A percentile compares a stretch with the other conserved stretches of the same genome.
These are phyloP conservation scores for Gigaspora rosea DNA, from an alignment of 192 early-diverging fungal species.

Conservation along the genomic window DNA sequence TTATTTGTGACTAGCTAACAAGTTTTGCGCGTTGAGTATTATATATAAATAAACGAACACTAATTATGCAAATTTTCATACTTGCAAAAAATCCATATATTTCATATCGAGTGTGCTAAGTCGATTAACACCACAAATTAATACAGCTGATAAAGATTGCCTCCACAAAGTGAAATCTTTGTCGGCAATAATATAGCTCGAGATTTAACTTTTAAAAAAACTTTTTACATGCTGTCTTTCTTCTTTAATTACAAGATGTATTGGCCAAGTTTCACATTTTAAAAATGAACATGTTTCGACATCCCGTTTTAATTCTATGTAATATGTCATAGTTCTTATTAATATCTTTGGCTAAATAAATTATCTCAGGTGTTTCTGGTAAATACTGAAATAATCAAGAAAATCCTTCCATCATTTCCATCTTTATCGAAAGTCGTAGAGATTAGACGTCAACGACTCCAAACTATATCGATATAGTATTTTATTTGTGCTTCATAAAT, in stretches of 20 bases:
- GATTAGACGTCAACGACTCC: too few species aligned
- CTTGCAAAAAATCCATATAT: slow-evolving; percentile 36
- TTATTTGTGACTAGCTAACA: slow-evolving; percentile 37
- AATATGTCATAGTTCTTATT: background rate
- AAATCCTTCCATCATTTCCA: slow-evolving; percentile 1
- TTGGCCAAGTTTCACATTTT: background rate
- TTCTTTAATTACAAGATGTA: background rate
- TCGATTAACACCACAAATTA: slow-evolving; percentile 15
- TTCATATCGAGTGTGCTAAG: background rate
- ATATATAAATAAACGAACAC: background rate
- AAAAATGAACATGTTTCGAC: too few species aligned
- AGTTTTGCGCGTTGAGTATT: too few species aligned
- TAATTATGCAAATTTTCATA: background rate
- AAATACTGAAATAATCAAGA: slow-evolving; percentile 4
- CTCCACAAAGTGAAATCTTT: background rate
- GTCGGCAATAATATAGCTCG: slow-evolving; percentile 7
- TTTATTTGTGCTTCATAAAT: background rate
- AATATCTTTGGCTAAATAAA: background rate
- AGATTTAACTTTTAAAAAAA: background rate
- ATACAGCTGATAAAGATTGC: background rate
- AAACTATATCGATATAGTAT: slow-evolving; percentile 12
- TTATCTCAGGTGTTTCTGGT: background rate
- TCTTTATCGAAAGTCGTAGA: background rate
- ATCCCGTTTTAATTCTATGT: too few species aligned
- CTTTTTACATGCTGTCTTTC: too few species aligned